These are phyloP conservation scores for Anaeromyces robustus DNA, from an alignment of 192 early-diverging fungal genomes.

Conservation along the genomic window DNA sequence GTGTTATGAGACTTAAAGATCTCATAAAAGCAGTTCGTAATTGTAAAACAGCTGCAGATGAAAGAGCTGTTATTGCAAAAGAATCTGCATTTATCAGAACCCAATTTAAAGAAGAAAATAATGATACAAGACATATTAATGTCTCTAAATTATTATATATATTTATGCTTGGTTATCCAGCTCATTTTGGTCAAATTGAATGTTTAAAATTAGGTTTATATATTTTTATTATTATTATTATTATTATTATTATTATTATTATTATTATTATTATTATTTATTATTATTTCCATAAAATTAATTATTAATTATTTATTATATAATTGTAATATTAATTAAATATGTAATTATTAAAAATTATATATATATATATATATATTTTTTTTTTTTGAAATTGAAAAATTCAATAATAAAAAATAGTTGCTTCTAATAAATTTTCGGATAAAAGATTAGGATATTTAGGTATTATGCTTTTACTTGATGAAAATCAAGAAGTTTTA, in stretches of 20 bases:
- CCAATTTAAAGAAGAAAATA: conserved; percentile 89
- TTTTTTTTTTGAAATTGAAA: no score
- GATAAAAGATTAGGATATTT: conserved; percentile 97
- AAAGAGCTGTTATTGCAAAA: conserved; percentile 90
- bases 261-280: no score
- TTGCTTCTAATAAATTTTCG: conserved; percentile 77
- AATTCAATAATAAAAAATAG: no score
- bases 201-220: conserved; percentile 75
- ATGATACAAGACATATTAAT: conserved; percentile 79
- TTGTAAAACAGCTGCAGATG: conserved; percentile 96
- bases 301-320: no score
- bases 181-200: conserved; percentile 98
- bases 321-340: no score
- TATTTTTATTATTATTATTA: not conserved
- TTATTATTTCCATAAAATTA: not conserved
- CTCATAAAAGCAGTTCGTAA: conserved; percentile 86
- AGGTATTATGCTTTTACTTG: conserved; percentile 90
- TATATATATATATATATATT: no score
- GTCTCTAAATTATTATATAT: conserved; percentile 96
- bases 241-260: no score
- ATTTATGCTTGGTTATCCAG: conserved; percentile 95
- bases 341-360: no score
- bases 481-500: conserved; percentile 94
- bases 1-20: conserved; percentile 40
- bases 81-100: conserved; percentile 93